A percentile compares a stretch with the other conserved stretches of the same genome.
These are phyloP conservation scores for Tolypocladium cylindrosporum DNA, from an alignment of 2,329 filamentous ascomycete genomes.

Conservation along the genomic window DNA sequence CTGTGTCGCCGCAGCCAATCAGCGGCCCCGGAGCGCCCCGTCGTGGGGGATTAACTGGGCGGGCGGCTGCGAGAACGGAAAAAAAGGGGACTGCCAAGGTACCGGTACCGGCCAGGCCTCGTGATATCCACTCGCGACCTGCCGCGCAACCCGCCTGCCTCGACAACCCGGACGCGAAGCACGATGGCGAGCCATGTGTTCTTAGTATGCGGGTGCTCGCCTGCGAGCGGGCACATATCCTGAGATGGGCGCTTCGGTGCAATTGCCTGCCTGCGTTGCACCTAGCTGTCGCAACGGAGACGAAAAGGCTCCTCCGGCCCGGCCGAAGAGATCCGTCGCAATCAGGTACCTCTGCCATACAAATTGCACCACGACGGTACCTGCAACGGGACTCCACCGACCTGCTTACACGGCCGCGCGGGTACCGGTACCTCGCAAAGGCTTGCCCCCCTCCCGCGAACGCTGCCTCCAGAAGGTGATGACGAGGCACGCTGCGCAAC, in stretches of 20 bases:
- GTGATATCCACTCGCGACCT: background rate
- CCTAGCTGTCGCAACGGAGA: background rate
- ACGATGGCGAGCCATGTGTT: background rate
- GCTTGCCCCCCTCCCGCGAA: constrained; percentile 3
- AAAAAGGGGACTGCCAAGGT: constrained; percentile 8
- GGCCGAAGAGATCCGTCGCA: background rate
- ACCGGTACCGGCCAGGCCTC: constrained; percentile 13
- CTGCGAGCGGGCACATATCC: background rate
- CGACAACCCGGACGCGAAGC: background rate
- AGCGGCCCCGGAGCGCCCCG: constrained; percentile 3
- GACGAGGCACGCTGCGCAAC: constrained; percentile 25
- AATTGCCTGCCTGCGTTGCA: background rate
- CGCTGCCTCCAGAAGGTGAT: constrained; percentile 18
- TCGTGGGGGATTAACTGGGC: constrained; percentile 3
- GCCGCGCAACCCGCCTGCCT: background rate
- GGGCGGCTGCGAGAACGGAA: background rate
- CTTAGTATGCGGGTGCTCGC: too few relatives aligned
- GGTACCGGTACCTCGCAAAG: constrained; percentile 9
- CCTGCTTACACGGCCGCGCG: constrained; percentile 2
- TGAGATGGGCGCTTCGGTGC: background rate
- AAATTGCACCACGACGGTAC: background rate
- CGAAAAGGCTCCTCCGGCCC: background rate
- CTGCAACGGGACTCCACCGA: constrained; percentile 7
- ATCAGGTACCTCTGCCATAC: background rate
- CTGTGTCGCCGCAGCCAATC: constrained; percentile 18